phyloP scores from a whole-genome alignment of 2,329 filamentous ascomycete species.

The Clarireedia hainanense region DNA sequence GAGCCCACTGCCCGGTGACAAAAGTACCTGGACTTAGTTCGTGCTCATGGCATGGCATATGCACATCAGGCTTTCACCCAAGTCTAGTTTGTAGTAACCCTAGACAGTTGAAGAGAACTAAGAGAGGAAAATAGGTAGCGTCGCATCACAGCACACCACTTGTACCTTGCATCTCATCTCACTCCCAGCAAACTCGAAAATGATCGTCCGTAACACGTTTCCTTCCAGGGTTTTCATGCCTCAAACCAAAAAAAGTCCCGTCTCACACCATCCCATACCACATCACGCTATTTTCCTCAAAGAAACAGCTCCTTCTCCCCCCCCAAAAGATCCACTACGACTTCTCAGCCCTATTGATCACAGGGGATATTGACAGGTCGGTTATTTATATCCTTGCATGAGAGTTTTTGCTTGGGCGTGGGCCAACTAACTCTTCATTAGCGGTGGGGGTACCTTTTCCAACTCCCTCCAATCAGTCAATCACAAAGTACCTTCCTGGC shows the following conservation, averaged over 20 bases:
- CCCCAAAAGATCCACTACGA: not conserved
- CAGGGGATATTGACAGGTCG: conserved; percentile 4
- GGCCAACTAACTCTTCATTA: not conserved
- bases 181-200: not conserved
- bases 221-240: conserved; percentile 1
- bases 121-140: no score
- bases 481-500: not conserved
- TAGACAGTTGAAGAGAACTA: no score
- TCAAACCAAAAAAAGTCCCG: no score
- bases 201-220: conserved; percentile 8
- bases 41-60: not conserved
- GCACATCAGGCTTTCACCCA: not conserved
- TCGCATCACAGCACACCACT: not conserved
- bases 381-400: conserved; percentile 7
- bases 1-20: not conserved
- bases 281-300: not conserved
- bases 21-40: not conserved
- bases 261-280: not conserved
- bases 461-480: not conserved
- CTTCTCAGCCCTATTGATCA: conserved; percentile 9
- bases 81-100: not conserved
- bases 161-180: conserved; percentile 5
- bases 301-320: not conserved
- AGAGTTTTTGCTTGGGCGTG: not conserved
- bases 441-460: not conserved